Evolutionary conservation across 371 early-diverging fungal genomes (phyloP), one percentile per base, ranked within the genome.

Genomic region (Cokeromyces recurvatus): DNA sequence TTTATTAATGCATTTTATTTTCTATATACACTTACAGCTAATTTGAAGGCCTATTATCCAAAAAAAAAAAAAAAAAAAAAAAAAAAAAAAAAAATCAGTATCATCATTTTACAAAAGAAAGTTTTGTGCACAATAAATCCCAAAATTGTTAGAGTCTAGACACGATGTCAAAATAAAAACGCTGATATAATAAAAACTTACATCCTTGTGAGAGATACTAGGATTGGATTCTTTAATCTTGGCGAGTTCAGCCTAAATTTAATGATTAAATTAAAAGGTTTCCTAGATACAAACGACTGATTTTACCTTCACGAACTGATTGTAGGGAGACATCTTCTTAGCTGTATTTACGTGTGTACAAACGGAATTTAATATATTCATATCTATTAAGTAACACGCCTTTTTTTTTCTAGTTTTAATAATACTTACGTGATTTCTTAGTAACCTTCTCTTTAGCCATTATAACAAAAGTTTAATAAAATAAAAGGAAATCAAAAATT

Each of bases 251-350:
- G 71, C 65, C 73, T 74, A 59, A 24, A 23, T 8, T 2, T 32
- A 32, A 38, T 27, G 38, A 40, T 9, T n/a, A 14, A 51, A 22
- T 16, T 8, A 14, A n/a, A n/a, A 1, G 24, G 17, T 24, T 31
- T 24, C 2, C 2, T 22, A 22, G 3, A 21, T 31, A 11, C 20
- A 25, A 37, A 29, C 20, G 17, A 9, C 4, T 32, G 9, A 15
- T n/a, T 21, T 61, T 53, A 74, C 74, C 70, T 82, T 84, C 84
- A 86, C 84, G 59, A 77, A 86, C 47, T 66, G 64, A 68, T 84
- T 86, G 59, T 85, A 85, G 31, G 82, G 78, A 22, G 82, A 70
- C 57, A 79, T 55, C 64, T 77, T 77, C 63, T 55, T 58, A 31
- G 41, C 48, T 48, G 35, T 8, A 8, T 29, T 29, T 29, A 5